These are phyloP conservation scores for Spergularia bocconei DNA, from an alignment of 148 eudicot species.

Conservation along the genomic window DNA sequence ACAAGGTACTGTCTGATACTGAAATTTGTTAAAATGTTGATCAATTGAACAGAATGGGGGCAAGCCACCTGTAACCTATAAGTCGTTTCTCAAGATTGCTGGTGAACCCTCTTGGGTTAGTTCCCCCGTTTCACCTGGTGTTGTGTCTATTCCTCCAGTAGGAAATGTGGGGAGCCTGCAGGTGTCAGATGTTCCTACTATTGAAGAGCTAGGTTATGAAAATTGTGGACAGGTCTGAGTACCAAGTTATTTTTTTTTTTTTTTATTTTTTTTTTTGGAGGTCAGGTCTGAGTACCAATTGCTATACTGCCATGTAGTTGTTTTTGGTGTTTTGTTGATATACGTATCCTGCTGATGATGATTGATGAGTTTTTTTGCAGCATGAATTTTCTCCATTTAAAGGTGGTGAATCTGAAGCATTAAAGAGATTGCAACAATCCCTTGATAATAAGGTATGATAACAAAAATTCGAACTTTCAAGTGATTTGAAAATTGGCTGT, in stretches of 20 bases:
- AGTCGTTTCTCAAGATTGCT: constrained; percentile 70
- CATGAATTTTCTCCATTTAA: constrained; percentile 68
- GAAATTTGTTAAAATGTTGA: background rate
- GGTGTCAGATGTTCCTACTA: constrained; percentile 60
- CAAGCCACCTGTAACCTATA: constrained; percentile 73
- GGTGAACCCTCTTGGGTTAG: constrained; percentile 72
- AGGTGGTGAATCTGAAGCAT: constrained; percentile 93
- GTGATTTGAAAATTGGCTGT: too few relatives aligned
- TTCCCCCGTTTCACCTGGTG: constrained; percentile 45
- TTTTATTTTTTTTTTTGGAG: too few relatives aligned
- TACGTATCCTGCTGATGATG: background rate
- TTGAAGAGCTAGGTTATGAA: constrained; percentile 72
- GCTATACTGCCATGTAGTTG: background rate
- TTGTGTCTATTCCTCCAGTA: constrained; percentile 52
- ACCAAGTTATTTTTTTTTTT: background rate
- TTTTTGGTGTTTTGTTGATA: background rate
- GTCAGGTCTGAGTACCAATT: background rate
- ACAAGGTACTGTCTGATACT: background rate
- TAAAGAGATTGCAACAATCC: constrained; percentile 58
- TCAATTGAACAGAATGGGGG: constrained; percentile 62
- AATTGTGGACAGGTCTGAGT: constrained; percentile 46
- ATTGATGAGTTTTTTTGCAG: constrained; percentile 33
- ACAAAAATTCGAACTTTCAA: too few relatives aligned
- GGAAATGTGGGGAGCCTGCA: constrained; percentile 45
- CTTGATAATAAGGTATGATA: constrained; percentile 54